Conservation (phyloP, 495 filamentous ascomycete genomes). For the Rhypophila decipiens region DNA sequence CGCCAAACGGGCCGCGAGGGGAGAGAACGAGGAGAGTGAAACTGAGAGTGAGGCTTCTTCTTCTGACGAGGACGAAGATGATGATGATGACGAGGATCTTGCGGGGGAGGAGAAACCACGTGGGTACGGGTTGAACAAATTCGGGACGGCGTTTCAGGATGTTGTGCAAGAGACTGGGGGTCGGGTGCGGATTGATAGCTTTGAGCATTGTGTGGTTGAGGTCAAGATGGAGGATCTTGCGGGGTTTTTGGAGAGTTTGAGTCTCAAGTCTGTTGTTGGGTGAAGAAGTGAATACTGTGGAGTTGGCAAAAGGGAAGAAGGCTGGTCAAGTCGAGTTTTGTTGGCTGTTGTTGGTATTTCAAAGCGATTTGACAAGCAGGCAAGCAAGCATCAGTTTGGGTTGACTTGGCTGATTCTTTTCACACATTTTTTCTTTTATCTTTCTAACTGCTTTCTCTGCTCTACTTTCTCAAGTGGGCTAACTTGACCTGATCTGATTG, state of each 20-base stretch:
- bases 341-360: background rate
- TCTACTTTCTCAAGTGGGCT: too few species aligned
- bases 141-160: constrained; percentile 93
- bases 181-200: constrained; percentile 86
- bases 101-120: constrained; percentile 47
- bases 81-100: constrained; percentile 56
- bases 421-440: background rate
- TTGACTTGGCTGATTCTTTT: too few species aligned
- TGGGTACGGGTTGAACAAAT: constrained; percentile 73
- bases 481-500: too few species aligned
- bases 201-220: constrained; percentile 95
- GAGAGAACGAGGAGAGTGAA: constrained; percentile 43
- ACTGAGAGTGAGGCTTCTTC: constrained; percentile 26
- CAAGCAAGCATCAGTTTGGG: too few species aligned
- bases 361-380: too few species aligned
- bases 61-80: constrained; percentile 33
- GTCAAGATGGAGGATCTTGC: constrained; percentile 91
- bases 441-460: background rate
- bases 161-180: constrained; percentile 89
- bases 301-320: too few species aligned
- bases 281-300: constrained; percentile 28
- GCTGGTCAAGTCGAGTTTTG: too few species aligned
- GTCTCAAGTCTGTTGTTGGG: constrained; percentile 86
- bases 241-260: constrained; percentile 85
- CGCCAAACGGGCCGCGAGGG: constrained; percentile 35